These are phyloP conservation scores for Fusarium sarcochroum DNA, from an alignment of 2,329 filamentous ascomycete species.

Conservation along the genomic window DNA sequence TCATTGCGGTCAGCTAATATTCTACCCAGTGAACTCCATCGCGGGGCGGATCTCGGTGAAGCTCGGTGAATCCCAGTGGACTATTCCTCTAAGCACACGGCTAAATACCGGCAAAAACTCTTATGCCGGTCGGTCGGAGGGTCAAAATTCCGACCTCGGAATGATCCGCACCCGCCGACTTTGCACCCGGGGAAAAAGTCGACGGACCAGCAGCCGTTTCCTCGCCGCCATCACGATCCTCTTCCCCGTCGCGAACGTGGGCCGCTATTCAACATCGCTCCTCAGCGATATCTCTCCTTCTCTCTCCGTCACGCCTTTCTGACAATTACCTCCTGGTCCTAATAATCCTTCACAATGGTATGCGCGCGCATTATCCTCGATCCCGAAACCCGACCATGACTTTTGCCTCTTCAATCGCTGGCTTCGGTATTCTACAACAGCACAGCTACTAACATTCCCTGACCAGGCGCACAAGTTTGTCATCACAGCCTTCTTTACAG, in stretches of 20 bases:
- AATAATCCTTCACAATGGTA: conserved; percentile 50
- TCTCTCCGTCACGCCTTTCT: conserved; percentile 10
- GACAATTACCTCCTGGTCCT: not conserved
- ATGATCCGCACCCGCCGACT: conserved; percentile 44
- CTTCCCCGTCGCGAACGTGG: conserved; percentile 46
- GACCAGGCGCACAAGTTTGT: conserved; percentile 86
- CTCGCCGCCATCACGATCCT: conserved; percentile 40
- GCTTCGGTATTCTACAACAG: conserved; percentile 3
- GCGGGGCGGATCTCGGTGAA: conserved; percentile 28
- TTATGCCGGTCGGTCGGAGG: conserved; percentile 44
- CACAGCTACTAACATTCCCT: conserved; percentile 33
- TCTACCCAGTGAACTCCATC: conserved; percentile 1
- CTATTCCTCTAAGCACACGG: conserved; percentile 12
- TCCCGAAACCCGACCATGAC: conserved; percentile 19
- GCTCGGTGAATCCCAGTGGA: conserved; percentile 12
- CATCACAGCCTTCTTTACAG: conserved; percentile 92
- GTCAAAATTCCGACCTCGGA: conserved; percentile 51
- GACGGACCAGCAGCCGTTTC: conserved; percentile 36
- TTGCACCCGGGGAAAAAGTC: conserved; percentile 49
- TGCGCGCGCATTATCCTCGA: conserved; percentile 17
- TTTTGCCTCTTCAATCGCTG: conserved; percentile 32
- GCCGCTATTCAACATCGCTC: conserved; percentile 43
- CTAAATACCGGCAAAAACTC: conserved; percentile 45
- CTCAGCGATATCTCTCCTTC: conserved; percentile 30
- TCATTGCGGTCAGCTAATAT: conserved; percentile 9